Base-by-base conservation (phyloP, 2,329 filamentous ascomycete species). In the Epichloe brachyelytri region DNA sequence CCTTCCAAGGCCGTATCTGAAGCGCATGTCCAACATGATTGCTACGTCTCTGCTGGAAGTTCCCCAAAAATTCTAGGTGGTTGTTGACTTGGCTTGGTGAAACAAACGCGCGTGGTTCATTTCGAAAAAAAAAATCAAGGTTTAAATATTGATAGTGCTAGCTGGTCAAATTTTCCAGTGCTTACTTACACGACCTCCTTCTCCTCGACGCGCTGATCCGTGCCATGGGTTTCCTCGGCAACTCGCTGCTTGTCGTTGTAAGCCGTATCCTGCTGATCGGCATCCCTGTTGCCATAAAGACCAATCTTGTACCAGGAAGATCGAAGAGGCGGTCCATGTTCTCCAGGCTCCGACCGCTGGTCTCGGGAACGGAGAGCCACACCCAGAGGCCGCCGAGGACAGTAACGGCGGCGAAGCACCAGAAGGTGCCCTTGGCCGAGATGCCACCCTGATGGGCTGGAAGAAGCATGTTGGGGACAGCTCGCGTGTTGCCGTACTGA, bases 221-320 rank as follows among this genome's bases (percentile, higher is more conserved):
- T 56, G 2, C 60, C 63, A 2, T 58, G 60, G 6, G 57, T 57
- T 40, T 66, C 66, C 40, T 65, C 64, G 0, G 63, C 65, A 14
- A 60, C 57, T 19, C 63, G 62, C 56, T 71, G 61, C 66, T 77
- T 76, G 62, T 76, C 72, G 50, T 68, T 60, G 34, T 66, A 59
- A 1, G 62, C 69, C 43, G 62, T 57, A 38, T 78, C 75, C 57
- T 68, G 66, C 46, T 63, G 59, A 5, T 76, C 73, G 7, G 76
- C 77, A 58, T 78, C 73, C 54, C 60, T 60, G 60, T 78, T 78
- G 0, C 77, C 77, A 57, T 73, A 61, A 0, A 71, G 68, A 34
- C 86, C 86, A 56, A 91, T 88, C 64, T 78, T 76, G 64, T 85
- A 81, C 86, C 86, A 90, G 0, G 82, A 46, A 88, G 70, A 48